Percentiles rank a stretch among this genome's conserved stretches.
phyloP scores from a whole-genome alignment of 2,329 filamentous ascomycete genomes.

The Macrophomina tecta region DNA sequence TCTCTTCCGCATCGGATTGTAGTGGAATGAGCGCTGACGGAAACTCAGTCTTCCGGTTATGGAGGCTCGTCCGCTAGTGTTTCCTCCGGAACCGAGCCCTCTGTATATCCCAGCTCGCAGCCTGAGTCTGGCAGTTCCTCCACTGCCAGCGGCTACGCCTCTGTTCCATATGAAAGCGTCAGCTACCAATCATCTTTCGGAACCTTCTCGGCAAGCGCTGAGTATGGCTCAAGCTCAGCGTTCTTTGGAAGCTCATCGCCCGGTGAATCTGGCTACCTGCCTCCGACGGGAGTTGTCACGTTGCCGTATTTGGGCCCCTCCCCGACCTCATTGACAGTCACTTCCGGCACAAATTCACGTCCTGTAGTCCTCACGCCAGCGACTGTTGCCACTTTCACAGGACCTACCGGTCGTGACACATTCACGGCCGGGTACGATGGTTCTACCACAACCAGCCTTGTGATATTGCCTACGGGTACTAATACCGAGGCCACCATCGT shows the following conservation, averaged over 20 bases:
- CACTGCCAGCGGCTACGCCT: no score
- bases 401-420: background rate
- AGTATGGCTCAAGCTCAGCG: background rate
- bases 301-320: conserved; percentile 1
- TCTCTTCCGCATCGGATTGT: no score
- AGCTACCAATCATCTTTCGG: no score
- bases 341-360: background rate
- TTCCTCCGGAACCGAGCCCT: no score
- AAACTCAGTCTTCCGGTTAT: no score
- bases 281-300: background rate
- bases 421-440: conserved; percentile 8
- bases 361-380: background rate
- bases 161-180: no score
- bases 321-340: background rate
- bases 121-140: no score
- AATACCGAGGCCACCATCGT: background rate
- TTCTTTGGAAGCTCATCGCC: background rate
- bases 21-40: no score
- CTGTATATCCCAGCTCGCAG: no score
- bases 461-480: background rate
- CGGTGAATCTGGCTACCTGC: background rate
- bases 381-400: background rate
- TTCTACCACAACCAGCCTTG: background rate
- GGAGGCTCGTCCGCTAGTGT: no score
- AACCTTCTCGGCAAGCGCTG: background rate